Conservation (phyloP, 106 monocot genomes). For the Dendrobium nobile region DNA sequence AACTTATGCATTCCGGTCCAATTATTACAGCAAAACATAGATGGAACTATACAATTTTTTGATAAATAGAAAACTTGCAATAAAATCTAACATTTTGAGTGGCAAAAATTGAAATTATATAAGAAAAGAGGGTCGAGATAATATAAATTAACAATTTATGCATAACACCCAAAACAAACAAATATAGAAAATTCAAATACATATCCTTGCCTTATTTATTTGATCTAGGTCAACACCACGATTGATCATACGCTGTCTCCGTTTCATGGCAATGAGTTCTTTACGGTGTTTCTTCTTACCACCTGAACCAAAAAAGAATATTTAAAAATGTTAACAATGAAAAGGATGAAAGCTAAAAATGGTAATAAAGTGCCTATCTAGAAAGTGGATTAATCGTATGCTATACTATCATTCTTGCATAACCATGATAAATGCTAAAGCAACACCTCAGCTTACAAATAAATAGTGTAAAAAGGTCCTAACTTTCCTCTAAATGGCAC, state of each 20-base stretch:
- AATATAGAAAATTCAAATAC: neutral
- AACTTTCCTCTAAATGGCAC: neutral
- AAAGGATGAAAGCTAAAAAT: neutral
- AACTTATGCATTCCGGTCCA: neutral
- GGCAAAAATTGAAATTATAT: neutral
- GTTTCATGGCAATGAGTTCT: conserved; percentile 79
- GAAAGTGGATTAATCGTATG: neutral
- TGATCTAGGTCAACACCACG: conserved; percentile 93
- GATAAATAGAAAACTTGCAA: neutral
- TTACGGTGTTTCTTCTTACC: conserved; percentile 76
- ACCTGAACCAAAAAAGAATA: conserved; percentile 37
- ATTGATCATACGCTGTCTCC: conserved; percentile 71
- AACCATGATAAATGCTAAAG: neutral
- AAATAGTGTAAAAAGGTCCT: neutral
- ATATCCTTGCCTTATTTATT: conserved; percentile 66
- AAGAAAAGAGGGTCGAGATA: neutral
- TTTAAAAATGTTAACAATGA: neutral
- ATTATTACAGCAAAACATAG: neutral
- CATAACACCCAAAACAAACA: neutral
- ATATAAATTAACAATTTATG: neutral
- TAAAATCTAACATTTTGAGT: neutral
- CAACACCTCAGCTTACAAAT: neutral
- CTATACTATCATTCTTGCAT: neutral
- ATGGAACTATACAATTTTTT: neutral
- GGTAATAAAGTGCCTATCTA: neutral